Evolutionary conservation across 495 filamentous ascomycete genomes (phyloP).

Genomic region (Penicillium cinerascens): DNA sequence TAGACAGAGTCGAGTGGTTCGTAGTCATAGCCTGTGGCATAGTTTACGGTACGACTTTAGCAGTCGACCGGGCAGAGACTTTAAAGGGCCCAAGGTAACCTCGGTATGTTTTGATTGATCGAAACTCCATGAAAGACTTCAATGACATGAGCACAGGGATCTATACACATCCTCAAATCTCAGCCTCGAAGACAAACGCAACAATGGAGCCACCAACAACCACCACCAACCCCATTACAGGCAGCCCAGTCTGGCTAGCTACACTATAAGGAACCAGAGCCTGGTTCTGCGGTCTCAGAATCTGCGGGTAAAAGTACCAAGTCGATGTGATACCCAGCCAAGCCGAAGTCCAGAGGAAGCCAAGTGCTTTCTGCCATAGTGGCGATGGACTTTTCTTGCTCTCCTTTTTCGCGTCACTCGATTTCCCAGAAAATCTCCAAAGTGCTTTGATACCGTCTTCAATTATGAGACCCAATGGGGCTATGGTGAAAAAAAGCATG

Average conservation of each 20-base stretch:
- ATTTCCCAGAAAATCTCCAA: neutral
- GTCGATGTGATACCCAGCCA: conserved; percentile 21
- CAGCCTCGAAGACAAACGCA: neutral
- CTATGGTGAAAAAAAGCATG: neutral
- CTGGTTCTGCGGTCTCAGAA: conserved; percentile 16
- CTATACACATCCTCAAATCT: neutral
- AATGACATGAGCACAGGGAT: no score
- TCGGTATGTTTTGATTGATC: no score
- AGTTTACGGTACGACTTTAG: no score
- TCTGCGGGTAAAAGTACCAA: conserved; percentile 21
- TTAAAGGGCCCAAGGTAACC: no score
- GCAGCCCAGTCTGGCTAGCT: neutral
- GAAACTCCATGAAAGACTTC: no score
- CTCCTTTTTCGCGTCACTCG: neutral
- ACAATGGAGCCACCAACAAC: neutral
- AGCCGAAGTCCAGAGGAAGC: conserved; percentile 12
- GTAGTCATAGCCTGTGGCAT: no score
- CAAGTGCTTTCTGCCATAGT: conserved; percentile 9
- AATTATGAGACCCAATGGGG: neutral
- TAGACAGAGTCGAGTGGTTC: no score
- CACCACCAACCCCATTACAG: neutral
- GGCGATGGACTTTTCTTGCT: neutral
- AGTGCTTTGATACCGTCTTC: neutral
- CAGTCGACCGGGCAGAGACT: no score
- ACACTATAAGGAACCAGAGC: conserved; percentile 11